These are phyloP conservation scores for Paracorniculantispora psalliotae DNA, from an alignment of 2,329 filamentous ascomycete species.

Conservation along the genomic window DNA sequence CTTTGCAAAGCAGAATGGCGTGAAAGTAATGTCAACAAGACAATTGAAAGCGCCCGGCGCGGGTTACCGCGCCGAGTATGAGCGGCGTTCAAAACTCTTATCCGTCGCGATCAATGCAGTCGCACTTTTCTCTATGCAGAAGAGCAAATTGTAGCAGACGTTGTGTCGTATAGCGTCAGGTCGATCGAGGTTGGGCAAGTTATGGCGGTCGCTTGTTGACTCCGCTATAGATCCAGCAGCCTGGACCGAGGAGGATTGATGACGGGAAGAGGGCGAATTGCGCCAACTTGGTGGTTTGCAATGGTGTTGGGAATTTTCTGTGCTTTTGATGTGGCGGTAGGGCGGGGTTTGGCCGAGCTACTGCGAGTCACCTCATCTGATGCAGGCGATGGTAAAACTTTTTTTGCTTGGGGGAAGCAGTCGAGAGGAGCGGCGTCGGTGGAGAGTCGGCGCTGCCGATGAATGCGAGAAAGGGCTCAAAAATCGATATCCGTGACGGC, in stretches of 20 bases:
- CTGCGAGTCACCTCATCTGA: conserved; percentile 12
- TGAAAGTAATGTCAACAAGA: not conserved
- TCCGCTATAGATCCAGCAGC: conserved; percentile 91
- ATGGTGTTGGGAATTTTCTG: conserved; percentile 45
- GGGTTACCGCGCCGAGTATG: conserved; percentile 14
- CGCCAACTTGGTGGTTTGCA: conserved; percentile 73
- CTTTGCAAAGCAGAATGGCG: not conserved
- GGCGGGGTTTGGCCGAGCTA: not conserved
- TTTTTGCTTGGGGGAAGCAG: not conserved
- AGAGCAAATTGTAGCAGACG: not conserved
- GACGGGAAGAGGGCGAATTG: conserved; percentile 67
- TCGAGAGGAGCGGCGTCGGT: not conserved
- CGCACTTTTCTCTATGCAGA: not conserved
- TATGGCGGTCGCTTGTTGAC: conserved; percentile 97
- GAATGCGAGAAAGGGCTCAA: not conserved
- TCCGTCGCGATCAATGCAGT: not conserved
- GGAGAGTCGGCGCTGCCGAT: not conserved
- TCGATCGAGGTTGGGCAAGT: conserved; percentile 43
- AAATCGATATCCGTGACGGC: not conserved
- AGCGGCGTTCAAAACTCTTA: conserved; percentile 18
- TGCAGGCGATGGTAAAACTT: not conserved
- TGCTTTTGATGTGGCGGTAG: conserved; percentile 4
- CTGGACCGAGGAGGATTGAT: conserved; percentile 83
- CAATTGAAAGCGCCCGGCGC: conserved; percentile 13
- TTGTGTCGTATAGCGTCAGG: conserved; percentile 2